Conservation (phyloP, 306 rosid species). For the Alnus glutinosa region DNA sequence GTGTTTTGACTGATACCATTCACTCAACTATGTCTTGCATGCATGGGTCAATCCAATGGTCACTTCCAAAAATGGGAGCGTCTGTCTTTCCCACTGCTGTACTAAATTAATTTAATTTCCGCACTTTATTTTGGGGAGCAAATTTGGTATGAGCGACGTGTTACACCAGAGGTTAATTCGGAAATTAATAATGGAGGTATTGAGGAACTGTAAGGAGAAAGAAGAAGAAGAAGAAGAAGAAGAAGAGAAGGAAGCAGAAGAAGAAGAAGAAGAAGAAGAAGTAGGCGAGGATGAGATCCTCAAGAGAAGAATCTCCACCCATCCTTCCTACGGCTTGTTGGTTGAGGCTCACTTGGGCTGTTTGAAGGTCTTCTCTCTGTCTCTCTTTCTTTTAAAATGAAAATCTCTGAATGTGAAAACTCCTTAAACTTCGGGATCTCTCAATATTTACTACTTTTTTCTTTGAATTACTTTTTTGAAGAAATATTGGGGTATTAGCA, state of each 20-base stretch:
- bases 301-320: constrained; percentile 70
- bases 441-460: background rate
- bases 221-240: constrained; percentile 1
- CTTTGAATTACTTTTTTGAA: background rate
- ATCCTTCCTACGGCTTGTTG: constrained; percentile 65
- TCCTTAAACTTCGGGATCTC: constrained; percentile 11
- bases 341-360: constrained; percentile 74
- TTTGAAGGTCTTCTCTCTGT: constrained; percentile 53
- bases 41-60: constrained; percentile 53
- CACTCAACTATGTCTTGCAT: constrained; percentile 44
- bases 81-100: constrained; percentile 46
- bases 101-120: background rate
- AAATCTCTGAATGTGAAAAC: background rate
- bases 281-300: constrained; percentile 51
- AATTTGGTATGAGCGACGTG: no score
- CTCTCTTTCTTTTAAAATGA: background rate
- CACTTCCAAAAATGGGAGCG: constrained; percentile 63
- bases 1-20: constrained; percentile 26
- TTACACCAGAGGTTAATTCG: no score
- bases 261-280: constrained; percentile 11
- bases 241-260: constrained; percentile 2
- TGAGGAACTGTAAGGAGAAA: constrained; percentile 23
- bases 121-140: background rate
- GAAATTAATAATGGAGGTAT: constrained; percentile 46
- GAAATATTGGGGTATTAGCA: background rate